A percentile compares a stretch with the other conserved stretches of the same genome.
Conservation (phyloP, 306 rosid species). For the Acacia confusa region DNA sequence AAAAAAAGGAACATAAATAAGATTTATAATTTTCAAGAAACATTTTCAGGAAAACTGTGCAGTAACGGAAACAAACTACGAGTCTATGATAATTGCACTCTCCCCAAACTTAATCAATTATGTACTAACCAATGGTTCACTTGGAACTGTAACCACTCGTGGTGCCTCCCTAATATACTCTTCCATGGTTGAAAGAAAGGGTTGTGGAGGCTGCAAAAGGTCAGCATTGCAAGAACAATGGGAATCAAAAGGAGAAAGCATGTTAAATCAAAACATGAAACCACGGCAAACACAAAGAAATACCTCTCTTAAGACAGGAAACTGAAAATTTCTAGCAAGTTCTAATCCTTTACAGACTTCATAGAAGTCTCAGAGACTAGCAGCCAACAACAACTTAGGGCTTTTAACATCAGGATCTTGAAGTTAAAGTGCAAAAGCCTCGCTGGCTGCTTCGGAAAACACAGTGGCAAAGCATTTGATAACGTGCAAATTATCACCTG, state of each 20-base stretch:
- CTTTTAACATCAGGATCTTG: conserved; percentile 24
- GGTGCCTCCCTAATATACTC: conserved; percentile 97
- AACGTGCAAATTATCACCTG: conserved; percentile 55
- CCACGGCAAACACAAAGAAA: not conserved
- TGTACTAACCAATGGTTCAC: conserved; percentile 81
- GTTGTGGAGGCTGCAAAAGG: conserved; percentile 80
- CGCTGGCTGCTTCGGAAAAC: not conserved
- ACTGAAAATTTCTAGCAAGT: conserved; percentile 96
- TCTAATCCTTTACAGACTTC: conserved; percentile 95
- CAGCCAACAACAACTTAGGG: conserved; percentile 59
- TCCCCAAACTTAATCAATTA: conserved; percentile 8
- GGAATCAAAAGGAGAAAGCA: conserved; percentile 12
- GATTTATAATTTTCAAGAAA: not conserved
- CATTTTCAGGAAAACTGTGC: conserved; percentile 11
- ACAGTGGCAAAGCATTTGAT: not conserved
- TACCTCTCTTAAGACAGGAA: conserved; percentile 96
- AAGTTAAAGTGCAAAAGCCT: conserved; percentile 25
- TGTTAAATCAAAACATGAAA: conserved; percentile 8
- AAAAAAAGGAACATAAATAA: not conserved
- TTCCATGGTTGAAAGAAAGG: conserved; percentile 94
- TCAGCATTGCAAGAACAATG: conserved; percentile 23
- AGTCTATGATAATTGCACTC: not conserved
- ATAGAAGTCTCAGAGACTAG: conserved; percentile 83
- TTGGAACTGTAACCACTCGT: conserved; percentile 74
- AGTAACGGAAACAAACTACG: not conserved